phyloP scores from a whole-genome alignment of 2,329 filamentous ascomycete species.

The Talaromyces sp. region DNA sequence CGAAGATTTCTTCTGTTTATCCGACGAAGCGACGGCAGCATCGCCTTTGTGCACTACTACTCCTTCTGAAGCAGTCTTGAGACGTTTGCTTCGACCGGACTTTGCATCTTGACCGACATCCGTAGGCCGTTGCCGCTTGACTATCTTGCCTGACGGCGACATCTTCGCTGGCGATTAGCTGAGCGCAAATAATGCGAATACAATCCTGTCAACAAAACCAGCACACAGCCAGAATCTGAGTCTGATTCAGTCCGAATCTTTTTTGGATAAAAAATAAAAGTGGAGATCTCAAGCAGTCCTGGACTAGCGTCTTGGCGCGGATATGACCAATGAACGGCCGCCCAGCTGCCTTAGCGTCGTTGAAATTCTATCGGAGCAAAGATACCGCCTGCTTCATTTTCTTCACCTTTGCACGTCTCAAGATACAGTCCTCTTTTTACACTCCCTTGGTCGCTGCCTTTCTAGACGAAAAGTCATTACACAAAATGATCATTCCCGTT shows the following conservation, averaged over 20 bases:
- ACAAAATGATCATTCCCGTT: constrained; percentile 89
- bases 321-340: not conserved
- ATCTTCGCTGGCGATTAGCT: not conserved
- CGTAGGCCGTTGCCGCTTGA: constrained; percentile 13
- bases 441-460: not conserved
- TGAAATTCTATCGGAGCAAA: constrained; percentile 4
- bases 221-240: not conserved
- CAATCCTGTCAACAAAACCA: not conserved
- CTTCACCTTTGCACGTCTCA: not conserved
- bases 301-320: constrained; percentile 10
- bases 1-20: not conserved
- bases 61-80: constrained; percentile 7
- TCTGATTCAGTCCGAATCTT: not conserved
- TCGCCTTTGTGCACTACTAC: not conserved
- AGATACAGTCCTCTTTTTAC: not conserved
- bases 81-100: constrained; percentile 5
- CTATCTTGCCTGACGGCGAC: constrained; percentile 1
- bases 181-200: not conserved
- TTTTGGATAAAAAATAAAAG: constrained; percentile 13
- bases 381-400: not conserved
- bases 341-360: constrained; percentile 1
- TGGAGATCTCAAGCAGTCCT: constrained; percentile 1
- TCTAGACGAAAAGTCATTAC: not conserved
- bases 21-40: not conserved
- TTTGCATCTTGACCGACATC: constrained; percentile 7